Evolutionary conservation across 257 asterid species (phyloP).

Genomic region (Schizonepeta tenuifolia): DNA sequence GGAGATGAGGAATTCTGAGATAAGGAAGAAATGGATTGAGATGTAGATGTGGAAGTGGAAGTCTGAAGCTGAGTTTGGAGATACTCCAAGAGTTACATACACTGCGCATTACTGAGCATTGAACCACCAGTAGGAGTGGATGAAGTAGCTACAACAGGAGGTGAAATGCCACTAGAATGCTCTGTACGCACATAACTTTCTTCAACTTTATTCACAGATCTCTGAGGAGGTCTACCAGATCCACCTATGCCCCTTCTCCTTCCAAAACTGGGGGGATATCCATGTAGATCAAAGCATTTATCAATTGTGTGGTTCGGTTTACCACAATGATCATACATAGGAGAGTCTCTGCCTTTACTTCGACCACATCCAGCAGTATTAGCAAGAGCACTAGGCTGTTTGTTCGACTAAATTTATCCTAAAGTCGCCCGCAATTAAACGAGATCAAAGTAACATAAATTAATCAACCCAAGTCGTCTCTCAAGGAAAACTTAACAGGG

Average conservation of each 20-base stretch:
- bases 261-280: background rate
- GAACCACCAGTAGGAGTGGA: no score
- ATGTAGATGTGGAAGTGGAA: background rate
- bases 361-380: background rate
- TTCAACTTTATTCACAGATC: background rate
- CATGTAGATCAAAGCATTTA: background rate
- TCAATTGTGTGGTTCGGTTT: background rate
- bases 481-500: no score
- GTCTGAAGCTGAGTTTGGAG: background rate
- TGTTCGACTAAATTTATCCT: no score
- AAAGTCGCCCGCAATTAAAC: no score
- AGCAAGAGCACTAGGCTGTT: no score
- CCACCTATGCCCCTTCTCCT: background rate
- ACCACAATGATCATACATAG: background rate
- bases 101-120: background rate
- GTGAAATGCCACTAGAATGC: no score
- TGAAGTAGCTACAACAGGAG: no score
- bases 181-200: background rate
- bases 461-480: no score
- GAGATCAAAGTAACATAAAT: no score
- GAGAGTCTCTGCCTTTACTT: accelerated
- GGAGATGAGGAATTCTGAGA: background rate
- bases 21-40: background rate
- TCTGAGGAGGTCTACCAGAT: no score
- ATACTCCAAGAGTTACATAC: no score